Percentiles rank a stretch among this genome's conserved stretches.
Conservation (phyloP, 1,284 basidiomycete species). For the Irpex rosettiformis region DNA sequence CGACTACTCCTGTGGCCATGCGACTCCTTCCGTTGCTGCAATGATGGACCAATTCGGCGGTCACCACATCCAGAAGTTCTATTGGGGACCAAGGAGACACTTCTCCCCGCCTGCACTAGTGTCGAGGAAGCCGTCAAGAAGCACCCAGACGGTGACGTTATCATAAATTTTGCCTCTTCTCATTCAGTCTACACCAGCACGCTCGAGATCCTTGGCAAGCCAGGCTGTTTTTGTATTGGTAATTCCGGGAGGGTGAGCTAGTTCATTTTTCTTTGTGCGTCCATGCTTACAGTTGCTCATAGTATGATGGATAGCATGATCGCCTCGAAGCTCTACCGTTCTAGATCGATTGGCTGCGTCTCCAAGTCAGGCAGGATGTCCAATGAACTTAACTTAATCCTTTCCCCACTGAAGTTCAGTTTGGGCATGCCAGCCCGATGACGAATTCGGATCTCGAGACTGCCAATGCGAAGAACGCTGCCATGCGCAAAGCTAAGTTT, state of each 20-base stretch:
- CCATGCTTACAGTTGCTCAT: slow-evolving; percentile 14
- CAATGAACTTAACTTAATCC: slow-evolving; percentile 99
- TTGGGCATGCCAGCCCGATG: slow-evolving; percentile 98
- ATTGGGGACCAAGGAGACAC: slow-evolving; percentile 99
- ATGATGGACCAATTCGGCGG: slow-evolving; percentile 99
- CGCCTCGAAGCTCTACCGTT: slow-evolving; percentile 96
- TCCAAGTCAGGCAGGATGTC: slow-evolving; percentile 99
- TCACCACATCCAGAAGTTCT: slow-evolving; percentile 99
- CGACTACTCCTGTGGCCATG: slow-evolving; percentile 95
- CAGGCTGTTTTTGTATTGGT: slow-evolving; percentile 99
- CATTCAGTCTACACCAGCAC: slow-evolving; percentile 95
- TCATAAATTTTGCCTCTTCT: slow-evolving; percentile 97
- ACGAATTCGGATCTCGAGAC: slow-evolving; percentile 98
- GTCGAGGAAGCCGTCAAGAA: slow-evolving; percentile 92
- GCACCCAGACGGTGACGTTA: slow-evolving; percentile 95
- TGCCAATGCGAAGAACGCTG: slow-evolving; percentile 95
- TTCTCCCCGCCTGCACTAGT: slow-evolving; percentile 95
- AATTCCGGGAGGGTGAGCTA: slow-evolving; percentile 90
- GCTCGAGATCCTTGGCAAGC: slow-evolving; percentile 89
- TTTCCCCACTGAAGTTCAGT: slow-evolving; percentile 97
- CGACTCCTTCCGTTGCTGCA: slow-evolving; percentile 92
- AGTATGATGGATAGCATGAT: slow-evolving; percentile 99
- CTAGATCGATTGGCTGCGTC: slow-evolving; percentile 97
- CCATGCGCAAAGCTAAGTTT: slow-evolving; percentile 95
- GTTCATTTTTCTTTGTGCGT: not conserved